These are phyloP conservation scores for Phytophthora nicotianae DNA, from an alignment of 352 stramenopile species.

Conservation along the genomic window DNA sequence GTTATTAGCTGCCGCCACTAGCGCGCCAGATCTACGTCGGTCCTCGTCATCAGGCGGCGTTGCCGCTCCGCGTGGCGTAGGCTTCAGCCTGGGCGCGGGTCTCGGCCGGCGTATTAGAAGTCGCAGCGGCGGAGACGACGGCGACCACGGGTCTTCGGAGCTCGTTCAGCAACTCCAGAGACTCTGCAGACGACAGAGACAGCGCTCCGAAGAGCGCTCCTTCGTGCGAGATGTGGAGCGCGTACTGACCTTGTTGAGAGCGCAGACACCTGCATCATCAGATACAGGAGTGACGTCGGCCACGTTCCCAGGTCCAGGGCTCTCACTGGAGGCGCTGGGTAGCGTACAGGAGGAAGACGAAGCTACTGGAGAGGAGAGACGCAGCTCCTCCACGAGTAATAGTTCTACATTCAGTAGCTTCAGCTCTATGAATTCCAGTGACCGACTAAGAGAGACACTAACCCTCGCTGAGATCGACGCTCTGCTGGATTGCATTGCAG, in stretches of 20 bases:
- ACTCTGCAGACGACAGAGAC: slow-evolving; percentile 68
- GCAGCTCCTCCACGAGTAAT: slow-evolving; percentile 8
- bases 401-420: slow-evolving; percentile 24
- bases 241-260: slow-evolving; percentile 47
- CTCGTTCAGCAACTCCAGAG: slow-evolving; percentile 65
- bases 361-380: slow-evolving; percentile 12
- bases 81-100: slow-evolving; percentile 1
- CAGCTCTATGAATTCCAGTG: slow-evolving; percentile 20
- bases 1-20: slow-evolving; percentile 9
- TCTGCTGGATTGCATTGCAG: slow-evolving; percentile 70
- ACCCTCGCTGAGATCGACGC: slow-evolving; percentile 55
- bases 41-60: slow-evolving; percentile 22
- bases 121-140: slow-evolving; percentile 35
- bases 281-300: slow-evolving; percentile 24
- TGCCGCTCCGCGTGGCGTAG: neutral
- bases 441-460: slow-evolving; percentile 20
- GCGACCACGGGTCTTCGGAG: slow-evolving; percentile 41
- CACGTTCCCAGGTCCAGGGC: slow-evolving; percentile 30
- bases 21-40: slow-evolving; percentile 18
- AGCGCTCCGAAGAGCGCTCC: slow-evolving; percentile 61
- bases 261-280: slow-evolving; percentile 20
- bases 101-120: slow-evolving; percentile 24
- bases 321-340: slow-evolving; percentile 24
- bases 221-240: slow-evolving; percentile 77
- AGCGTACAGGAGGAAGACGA: slow-evolving; percentile 37